Percentiles rank a stretch among this genome's conserved stretches.
These are phyloP conservation scores for Chrysoporthe cubensis DNA, from an alignment of 2,329 filamentous ascomycete species.

Conservation along the genomic window DNA sequence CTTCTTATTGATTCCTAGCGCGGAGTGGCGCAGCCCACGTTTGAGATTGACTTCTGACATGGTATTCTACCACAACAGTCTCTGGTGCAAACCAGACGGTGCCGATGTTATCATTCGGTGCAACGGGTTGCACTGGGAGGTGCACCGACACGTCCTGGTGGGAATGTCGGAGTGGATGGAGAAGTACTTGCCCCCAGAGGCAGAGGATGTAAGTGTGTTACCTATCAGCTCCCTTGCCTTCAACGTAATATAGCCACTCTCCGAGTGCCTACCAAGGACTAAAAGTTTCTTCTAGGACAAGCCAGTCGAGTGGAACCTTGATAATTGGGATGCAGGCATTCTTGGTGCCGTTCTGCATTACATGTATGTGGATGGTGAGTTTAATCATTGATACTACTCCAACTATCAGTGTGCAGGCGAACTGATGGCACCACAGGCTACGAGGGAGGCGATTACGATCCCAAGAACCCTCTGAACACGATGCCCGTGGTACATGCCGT, in stretches of 20 bases:
- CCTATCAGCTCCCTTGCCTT: too few species aligned
- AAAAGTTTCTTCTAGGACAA: slow-evolving; percentile 12
- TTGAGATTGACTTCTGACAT: slow-evolving; percentile 7
- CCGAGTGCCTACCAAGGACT: neutral
- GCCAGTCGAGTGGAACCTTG: slow-evolving; percentile 18
- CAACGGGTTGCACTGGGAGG: slow-evolving; percentile 7
- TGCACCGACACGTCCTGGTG: slow-evolving; percentile 24
- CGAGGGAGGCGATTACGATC: slow-evolving; percentile 25
- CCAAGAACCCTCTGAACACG: slow-evolving; percentile 28
- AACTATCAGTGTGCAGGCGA: neutral
- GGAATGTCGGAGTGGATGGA: slow-evolving; percentile 25
- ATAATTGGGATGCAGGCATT: slow-evolving; percentile 28
- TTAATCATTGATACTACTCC: neutral
- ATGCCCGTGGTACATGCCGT: slow-evolving; percentile 31
- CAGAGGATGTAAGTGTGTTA: slow-evolving; percentile 19
- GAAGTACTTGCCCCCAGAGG: slow-evolving; percentile 17
- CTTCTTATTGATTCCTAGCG: neutral
- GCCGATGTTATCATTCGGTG: slow-evolving; percentile 20
- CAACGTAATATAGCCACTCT: neutral
- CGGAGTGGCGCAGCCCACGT: neutral
- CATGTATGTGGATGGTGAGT: slow-evolving; percentile 36
- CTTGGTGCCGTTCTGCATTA: slow-evolving; percentile 34
- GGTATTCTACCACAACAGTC: neutral
- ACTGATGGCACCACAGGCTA: slow-evolving; percentile 28
- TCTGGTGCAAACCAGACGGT: slow-evolving; percentile 11